Conservation (phyloP, 352 stramenopile species). For the Globisporangium barbulae region DNA sequence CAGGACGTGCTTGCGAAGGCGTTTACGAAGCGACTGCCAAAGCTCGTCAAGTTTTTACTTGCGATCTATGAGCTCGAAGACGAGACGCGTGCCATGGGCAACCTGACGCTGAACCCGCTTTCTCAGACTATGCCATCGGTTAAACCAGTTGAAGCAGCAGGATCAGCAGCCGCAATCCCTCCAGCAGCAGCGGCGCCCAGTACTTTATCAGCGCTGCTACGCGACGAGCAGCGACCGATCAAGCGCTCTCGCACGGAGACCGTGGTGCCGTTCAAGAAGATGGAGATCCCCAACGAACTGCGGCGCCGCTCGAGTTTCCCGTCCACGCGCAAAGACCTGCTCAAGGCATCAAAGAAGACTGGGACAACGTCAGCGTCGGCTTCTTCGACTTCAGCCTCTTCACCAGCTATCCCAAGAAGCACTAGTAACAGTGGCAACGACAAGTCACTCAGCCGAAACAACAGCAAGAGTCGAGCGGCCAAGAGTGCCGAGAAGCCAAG, state of each 20-base stretch:
- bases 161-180: background rate
- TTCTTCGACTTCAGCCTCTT: conserved; percentile 16
- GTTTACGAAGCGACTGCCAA: conserved; percentile 39
- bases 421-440: conserved; percentile 1
- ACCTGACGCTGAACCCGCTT: conserved; percentile 9
- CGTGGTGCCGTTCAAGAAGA: conserved; percentile 45
- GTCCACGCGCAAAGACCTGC: conserved; percentile 12
- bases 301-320: conserved; percentile 15
- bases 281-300: conserved; percentile 21
- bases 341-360: conserved; percentile 2
- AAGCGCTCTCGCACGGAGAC: conserved; percentile 38
- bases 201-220: conserved; percentile 58
- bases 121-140: conserved; percentile 12
- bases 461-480: conserved; percentile 1
- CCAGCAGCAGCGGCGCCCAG: conserved; percentile 27
- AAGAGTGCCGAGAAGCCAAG: conserved; percentile 13
- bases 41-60: conserved; percentile 48
- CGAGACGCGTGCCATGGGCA: conserved; percentile 20
- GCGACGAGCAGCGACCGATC: conserved; percentile 41
- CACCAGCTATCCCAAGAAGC: conserved; percentile 12
- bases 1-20: conserved; percentile 40
- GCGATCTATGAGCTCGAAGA: conserved; percentile 60
- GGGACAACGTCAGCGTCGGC: background rate
- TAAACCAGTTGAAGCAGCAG: background rate
- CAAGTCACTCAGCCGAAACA: conserved; percentile 14